Base-by-base conservation (phyloP, 2,329 filamentous ascomycete species). In the Berkeleyomyces basicola region DNA sequence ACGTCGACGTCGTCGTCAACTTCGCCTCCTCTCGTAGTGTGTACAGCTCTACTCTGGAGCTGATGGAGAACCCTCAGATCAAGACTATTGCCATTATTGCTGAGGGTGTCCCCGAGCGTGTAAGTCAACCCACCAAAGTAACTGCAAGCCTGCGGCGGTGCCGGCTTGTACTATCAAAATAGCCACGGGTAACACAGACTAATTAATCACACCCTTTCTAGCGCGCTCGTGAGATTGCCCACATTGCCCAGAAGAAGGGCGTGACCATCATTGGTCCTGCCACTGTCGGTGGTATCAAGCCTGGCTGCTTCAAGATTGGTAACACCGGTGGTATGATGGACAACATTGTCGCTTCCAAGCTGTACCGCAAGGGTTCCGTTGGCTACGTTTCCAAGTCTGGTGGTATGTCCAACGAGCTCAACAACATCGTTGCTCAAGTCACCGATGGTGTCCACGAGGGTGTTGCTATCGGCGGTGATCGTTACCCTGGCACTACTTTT, bases 261-360 rank as follows among this genome's bases (percentile, higher is more conserved):
- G 87, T 99, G 74, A 96, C 91, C 76, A 99, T 99, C 76, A 96
- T 99, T 73, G 93, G 93, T 68, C 93, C 93, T 67, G 93, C 93
- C 70, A 99, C 93, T 63, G 93, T 99, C 67, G 93, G 93, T 84
- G 93, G 93, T 72, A 97, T 99, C 80, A 99, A 97, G 85, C 93
- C 93, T 67, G 93, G 93, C 76, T 89, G 88, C 75, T 99, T 92
- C 88, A 99, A 97, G 85, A 99, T 99, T 68, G 93, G 93, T 75
- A 99, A 99, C 84, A 99, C 93, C 71, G 93, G 93, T 83, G 93
- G 93, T 77, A 99, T 99, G 93, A 99, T 99, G 93, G 93, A 99
- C 84, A 99, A 99, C 84, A 99, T 99, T 72, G 93, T 99, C 67
- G 90, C 93, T 70, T 97, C 93, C 75, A 99, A 99, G 86, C 89